Conservation (phyloP, 2,329 filamentous ascomycete species). For the Neonectria neomacrospora region DNA sequence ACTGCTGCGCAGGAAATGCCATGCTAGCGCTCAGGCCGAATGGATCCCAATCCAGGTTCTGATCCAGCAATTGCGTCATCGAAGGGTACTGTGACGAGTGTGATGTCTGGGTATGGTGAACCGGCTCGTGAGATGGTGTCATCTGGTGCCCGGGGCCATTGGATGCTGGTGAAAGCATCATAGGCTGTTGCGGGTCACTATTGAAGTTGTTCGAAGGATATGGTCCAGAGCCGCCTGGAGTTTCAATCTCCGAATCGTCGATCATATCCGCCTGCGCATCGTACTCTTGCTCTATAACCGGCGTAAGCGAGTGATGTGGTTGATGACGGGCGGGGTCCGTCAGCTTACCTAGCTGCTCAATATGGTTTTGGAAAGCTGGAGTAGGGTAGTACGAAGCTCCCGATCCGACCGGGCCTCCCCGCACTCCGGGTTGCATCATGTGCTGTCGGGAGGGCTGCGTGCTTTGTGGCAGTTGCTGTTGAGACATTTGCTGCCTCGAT, state of each 20-base stretch:
- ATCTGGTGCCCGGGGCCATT: constrained; percentile 52
- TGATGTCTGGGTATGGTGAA: constrained; percentile 47
- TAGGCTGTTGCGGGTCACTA: constrained; percentile 54
- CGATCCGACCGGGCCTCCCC: constrained; percentile 53
- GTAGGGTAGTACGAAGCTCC: constrained; percentile 78
- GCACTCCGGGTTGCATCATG: constrained; percentile 51
- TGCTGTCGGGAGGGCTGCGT: constrained; percentile 45
- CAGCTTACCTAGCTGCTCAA: constrained; percentile 93
- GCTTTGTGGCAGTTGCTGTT: constrained; percentile 41
- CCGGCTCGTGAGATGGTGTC: constrained; percentile 51
- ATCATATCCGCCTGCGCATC: constrained; percentile 90
- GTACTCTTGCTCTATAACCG: constrained; percentile 92
- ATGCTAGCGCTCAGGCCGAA: constrained; percentile 94
- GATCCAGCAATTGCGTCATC: constrained; percentile 75
- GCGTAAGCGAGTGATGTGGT: constrained; percentile 73
- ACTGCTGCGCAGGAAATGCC: constrained; percentile 90
- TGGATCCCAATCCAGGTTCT: constrained; percentile 90
- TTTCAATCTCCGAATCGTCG: constrained; percentile 81
- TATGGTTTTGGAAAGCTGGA: constrained; percentile 88
- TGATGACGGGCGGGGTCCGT: constrained; percentile 56
- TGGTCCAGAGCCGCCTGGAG: constrained; percentile 71
- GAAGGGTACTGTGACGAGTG: constrained; percentile 65
- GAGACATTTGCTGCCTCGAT: constrained; percentile 48
- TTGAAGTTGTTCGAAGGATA: constrained; percentile 70
- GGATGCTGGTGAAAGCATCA: constrained; percentile 55